These are phyloP conservation scores for Kwoniella sp. DNA, from an alignment of 768 basidiomycete species.

Conservation along the genomic window DNA sequence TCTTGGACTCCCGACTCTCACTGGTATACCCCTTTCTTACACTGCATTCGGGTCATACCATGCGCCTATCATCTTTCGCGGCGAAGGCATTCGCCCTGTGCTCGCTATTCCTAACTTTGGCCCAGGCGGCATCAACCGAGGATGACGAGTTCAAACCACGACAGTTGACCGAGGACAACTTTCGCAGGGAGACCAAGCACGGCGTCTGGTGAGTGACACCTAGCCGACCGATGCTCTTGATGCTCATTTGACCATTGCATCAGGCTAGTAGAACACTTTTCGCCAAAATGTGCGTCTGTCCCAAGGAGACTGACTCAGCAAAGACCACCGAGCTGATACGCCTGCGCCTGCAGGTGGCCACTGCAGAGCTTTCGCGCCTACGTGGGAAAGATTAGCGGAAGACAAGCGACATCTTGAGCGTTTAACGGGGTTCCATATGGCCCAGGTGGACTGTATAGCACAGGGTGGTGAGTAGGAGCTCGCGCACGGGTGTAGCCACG, in stretches of 20 bases:
- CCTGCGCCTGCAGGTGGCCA: conserved; percentile 53
- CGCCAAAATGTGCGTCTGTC: conserved; percentile 63
- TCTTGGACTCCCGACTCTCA: too few relatives aligned
- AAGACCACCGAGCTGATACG: background rate
- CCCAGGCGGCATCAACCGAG: conserved; percentile 2
- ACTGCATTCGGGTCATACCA: too few relatives aligned
- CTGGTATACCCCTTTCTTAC: too few relatives aligned
- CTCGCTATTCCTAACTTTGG: too few relatives aligned
- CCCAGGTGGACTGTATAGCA: conserved; percentile 74
- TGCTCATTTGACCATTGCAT: background rate
- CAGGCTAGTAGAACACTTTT: conserved; percentile 80
- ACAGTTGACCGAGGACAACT: conserved; percentile 49
- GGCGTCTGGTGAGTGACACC: conserved; percentile 48
- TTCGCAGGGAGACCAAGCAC: conserved; percentile 31
- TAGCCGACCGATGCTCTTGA: background rate
- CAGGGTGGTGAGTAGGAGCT: conserved; percentile 61
- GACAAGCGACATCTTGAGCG: conserved; percentile 54
- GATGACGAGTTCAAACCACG: conserved; percentile 34
- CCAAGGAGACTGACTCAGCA: background rate
- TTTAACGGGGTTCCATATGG: conserved; percentile 59
- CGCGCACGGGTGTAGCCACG: background rate
- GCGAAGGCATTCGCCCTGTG: too few relatives aligned
- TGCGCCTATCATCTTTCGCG: too few relatives aligned
- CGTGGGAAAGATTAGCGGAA: conserved; percentile 64
- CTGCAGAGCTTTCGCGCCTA: conserved; percentile 72